Base-by-base conservation (phyloP, 345 rosid species). In the Acer yangbiense region DNA sequence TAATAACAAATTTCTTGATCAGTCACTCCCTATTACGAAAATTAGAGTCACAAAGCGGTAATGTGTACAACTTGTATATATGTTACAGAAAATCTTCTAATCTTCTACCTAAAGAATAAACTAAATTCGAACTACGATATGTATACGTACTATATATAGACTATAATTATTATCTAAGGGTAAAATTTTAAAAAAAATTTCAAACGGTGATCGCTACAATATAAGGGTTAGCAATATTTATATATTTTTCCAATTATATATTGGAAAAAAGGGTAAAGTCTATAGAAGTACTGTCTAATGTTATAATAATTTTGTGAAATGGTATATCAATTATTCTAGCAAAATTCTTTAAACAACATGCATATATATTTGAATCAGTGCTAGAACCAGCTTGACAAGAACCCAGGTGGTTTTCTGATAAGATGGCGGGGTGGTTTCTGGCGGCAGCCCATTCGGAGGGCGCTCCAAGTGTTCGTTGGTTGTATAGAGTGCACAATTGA, bases 401-500 rank as follows among this genome's bases (percentile, higher is more conserved):
- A 66, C 64, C 67, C 63, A 16, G 67, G 32, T 18, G 79, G 77
- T 70, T 41, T 32, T 76, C 84, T 1, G 83, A 73, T 21, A 14
- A 61, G 12, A 78, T 50, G 39, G 79, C 35, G 23, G 77, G 67
- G 70, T 0, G 63, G 75, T 58, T 69, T 54, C 55, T 72, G 5
- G 14, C 18, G 68, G 48, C 20, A 32, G 9, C 46, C 9, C 9
- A 75, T 0, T 74, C 77, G 0, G 80, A 54, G 17, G 46, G 76
- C 66, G 84, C 63, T 35, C 75, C 69, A 9, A 74, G 80, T 72
- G 83, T 86, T 32, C 89, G 88, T 81, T 90, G 92, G 50, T 68
- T 86, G 90, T 93, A 95, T 78, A 95, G 75, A 77, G 83, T 85
- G 78, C 85, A 92, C 39, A 95, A 85, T 77, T 89, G 96, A 73